Evolutionary conservation across 164 flowering plant genomes (phyloP).

Genomic region (Liriodendron chinense): DNA sequence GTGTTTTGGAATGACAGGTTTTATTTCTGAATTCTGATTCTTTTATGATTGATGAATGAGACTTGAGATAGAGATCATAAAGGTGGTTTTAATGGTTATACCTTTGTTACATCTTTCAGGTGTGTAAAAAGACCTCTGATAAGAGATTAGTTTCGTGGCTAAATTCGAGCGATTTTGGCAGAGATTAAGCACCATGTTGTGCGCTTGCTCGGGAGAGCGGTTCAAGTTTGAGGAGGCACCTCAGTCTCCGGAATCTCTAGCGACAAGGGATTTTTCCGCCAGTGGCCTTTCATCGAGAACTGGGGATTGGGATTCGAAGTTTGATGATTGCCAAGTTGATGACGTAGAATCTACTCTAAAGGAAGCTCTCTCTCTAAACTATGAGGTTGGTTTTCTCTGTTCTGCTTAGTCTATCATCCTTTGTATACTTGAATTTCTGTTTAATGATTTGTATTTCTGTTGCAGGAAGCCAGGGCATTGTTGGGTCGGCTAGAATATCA

Average conservation of each 20-base stretch:
- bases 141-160: slow-evolving; percentile 7
- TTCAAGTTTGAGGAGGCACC: slow-evolving; percentile 89
- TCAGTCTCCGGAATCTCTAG: slow-evolving; percentile 85
- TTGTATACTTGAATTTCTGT: neutral
- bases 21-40: neutral
- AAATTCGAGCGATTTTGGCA: neutral
- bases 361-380: slow-evolving; percentile 90
- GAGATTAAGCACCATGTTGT: slow-evolving; percentile 58
- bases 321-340: slow-evolving; percentile 87
- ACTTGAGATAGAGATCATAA: neutral
- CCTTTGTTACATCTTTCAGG: slow-evolving; percentile 10
- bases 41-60: neutral
- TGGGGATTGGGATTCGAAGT: slow-evolving; percentile 78
- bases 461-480: slow-evolving; percentile 94
- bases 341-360: slow-evolving; percentile 94
- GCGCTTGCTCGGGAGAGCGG: slow-evolving; percentile 98
- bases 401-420: neutral
- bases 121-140: slow-evolving; percentile 2
- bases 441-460: slow-evolving; percentile 2
- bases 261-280: slow-evolving; percentile 90
- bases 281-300: slow-evolving; percentile 79
- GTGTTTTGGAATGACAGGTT: neutral
- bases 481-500: slow-evolving; percentile 84
- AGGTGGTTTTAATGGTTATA: slow-evolving; percentile 6
- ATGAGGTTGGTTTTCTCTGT: slow-evolving; percentile 57